phyloP scores from a whole-genome alignment of 768 basidiomycete genomes.

The Mycena metata region DNA sequence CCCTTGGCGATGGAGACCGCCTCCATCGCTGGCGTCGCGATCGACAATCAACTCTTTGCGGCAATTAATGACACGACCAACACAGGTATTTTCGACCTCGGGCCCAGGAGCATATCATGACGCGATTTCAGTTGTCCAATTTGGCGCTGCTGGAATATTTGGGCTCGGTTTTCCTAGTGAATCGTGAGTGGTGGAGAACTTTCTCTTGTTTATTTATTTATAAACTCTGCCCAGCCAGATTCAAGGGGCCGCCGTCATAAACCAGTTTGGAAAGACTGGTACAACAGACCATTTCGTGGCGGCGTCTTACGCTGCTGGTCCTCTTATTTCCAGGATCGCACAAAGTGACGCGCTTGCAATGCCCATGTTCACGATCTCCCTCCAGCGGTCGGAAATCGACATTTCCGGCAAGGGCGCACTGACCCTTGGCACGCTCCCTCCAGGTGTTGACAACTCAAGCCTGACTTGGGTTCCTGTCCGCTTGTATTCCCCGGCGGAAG shows the following conservation, averaged over 20 bases:
- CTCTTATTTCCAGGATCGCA: slow-evolving; percentile 62
- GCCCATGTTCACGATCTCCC: slow-evolving; percentile 66
- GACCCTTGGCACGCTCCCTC: slow-evolving; percentile 74
- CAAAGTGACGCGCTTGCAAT: slow-evolving; percentile 55
- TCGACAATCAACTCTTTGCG: slow-evolving; percentile 66
- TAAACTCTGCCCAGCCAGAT: slow-evolving; percentile 50
- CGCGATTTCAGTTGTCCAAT: slow-evolving; percentile 57
- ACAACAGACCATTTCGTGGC: slow-evolving; percentile 54
- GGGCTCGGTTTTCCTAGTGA: slow-evolving; percentile 78
- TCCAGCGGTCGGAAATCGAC: slow-evolving; percentile 73
- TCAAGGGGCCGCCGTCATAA: slow-evolving; percentile 48
- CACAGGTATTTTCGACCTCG: slow-evolving; percentile 14
- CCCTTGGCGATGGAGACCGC: slow-evolving; percentile 66
- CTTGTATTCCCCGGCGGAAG: slow-evolving; percentile 64
- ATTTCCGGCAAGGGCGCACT: slow-evolving; percentile 70
- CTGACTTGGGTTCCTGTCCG: slow-evolving; percentile 80
- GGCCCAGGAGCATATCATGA: background rate
- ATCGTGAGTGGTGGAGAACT: slow-evolving; percentile 56
- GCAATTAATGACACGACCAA: slow-evolving; percentile 72
- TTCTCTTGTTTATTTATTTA: background rate
- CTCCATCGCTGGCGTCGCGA: slow-evolving; percentile 65
- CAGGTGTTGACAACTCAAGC: slow-evolving; percentile 64
- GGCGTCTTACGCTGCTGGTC: slow-evolving; percentile 55
- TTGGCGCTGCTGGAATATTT: slow-evolving; percentile 71
- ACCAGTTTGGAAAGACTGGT: slow-evolving; percentile 39